Percentiles rank a stretch among this genome's conserved stretches.
Evolutionary conservation across 139 green algal genomes (phyloP).

Genomic region (Chlorella sorokiniana): DNA sequence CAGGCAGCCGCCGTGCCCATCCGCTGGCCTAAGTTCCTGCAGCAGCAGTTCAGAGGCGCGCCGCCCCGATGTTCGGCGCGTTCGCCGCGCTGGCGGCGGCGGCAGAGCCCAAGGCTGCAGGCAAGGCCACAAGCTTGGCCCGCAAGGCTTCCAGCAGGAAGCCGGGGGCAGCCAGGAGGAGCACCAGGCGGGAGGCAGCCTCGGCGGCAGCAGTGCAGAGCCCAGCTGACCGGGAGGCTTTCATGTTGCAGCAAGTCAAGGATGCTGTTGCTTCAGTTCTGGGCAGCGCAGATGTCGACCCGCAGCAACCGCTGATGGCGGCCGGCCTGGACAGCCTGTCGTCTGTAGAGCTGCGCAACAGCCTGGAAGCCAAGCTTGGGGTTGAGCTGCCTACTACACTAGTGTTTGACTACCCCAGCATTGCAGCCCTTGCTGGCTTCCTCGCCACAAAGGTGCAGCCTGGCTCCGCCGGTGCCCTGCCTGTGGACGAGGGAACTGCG

Average conservation of each 20-base stretch:
- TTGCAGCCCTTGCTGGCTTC: slow-evolving; percentile 52
- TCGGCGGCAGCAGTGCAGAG: neutral
- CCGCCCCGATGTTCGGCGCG: slow-evolving; percentile 32
- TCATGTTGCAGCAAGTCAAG: slow-evolving; percentile 35
- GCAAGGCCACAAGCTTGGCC: neutral
- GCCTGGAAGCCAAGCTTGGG: slow-evolving; percentile 56
- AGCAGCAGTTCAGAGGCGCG: slow-evolving; percentile 33
- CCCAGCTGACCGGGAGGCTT: neutral
- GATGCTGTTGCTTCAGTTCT: slow-evolving; percentile 34
- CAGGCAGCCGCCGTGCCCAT: slow-evolving; percentile 48
- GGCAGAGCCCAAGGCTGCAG: neutral
- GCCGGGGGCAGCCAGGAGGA: neutral
- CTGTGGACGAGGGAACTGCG: slow-evolving; percentile 18
- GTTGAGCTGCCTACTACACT: slow-evolving; percentile 78
- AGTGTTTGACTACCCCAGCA: slow-evolving; percentile 83
- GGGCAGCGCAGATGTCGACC: slow-evolving; percentile 14
- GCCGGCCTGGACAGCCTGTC: slow-evolving; percentile 77
- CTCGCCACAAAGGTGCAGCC: slow-evolving; percentile 36
- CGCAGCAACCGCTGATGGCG: slow-evolving; percentile 44
- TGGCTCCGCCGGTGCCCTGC: neutral
- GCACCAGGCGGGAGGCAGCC: neutral
- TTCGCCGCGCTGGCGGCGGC: slow-evolving; percentile 11
- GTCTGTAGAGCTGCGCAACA: slow-evolving; percentile 81
- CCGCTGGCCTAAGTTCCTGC: slow-evolving; percentile 45
- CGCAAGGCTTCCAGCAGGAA: neutral